Base-by-base conservation (phyloP, 306 rosid species). In the Elaeagnus macrophylla region DNA sequence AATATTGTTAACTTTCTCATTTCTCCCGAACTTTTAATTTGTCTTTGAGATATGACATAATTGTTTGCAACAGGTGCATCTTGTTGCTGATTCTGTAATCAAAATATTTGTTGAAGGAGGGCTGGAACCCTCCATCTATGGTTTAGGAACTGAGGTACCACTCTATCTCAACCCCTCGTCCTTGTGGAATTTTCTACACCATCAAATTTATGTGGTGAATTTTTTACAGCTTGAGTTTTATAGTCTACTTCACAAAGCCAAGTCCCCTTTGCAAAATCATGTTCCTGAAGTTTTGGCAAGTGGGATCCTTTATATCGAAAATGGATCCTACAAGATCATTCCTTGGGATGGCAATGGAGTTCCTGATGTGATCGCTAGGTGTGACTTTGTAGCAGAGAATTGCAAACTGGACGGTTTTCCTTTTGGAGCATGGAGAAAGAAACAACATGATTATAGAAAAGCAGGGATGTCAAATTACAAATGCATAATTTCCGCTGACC, bases 31-130 rank as follows among this genome's bases (percentile, higher is more conserved):
- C n/a, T n/a, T n/a, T n/a, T n/a, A n/a, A n/a, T n/a, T 53, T 49
- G 15, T 14, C 60, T 50, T 62, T 62, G 50, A 51, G 48, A 66
- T 59, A 18, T 62, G 59, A 71, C 54, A 52, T 69, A 36, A 17
- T 42, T 59, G 61, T 51, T 61, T 48, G 66, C 58, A 60, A 71
- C 67, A 87, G 99, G 99, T 91, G 56, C 86, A 76, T 78, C 84
- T 91, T 46, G 75, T 82, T 67, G 76, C 77, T 12, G 64, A 82
- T 67, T 53, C 52, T 37, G 96, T 82, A 41, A 68, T 91, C 42
- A 91, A 91, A 68, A 77, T 91, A 49, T 84, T 80, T 73, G 95
- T 80, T 44, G 96, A 91, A 84, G 89, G 65, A 57, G 96, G 99
- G 62, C 72, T 80, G 67, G 99, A 87, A 80, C 79, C 85, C 55